Evolutionary conservation across 176 grass and related monocot genomes (phyloP).

Genomic region (Zea luxurians): DNA sequence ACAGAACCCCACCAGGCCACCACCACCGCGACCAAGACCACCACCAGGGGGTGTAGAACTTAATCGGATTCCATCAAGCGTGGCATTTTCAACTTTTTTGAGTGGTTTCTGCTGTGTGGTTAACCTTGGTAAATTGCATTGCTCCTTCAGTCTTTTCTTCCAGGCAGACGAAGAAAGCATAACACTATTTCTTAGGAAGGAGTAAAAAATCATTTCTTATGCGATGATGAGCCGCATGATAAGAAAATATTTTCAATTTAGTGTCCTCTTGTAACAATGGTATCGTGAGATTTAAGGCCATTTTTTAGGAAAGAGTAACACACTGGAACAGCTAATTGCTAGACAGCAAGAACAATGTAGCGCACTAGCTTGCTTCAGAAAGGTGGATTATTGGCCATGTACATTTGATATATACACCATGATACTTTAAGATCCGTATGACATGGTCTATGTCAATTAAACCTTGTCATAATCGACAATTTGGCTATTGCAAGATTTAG

Average conservation of each 20-base stretch:
- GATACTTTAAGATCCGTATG: not conserved
- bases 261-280: not conserved
- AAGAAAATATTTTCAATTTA: not conserved
- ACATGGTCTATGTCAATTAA: not conserved
- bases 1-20: not conserved
- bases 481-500: not conserved
- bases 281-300: not conserved
- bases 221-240: not conserved
- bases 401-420: not conserved
- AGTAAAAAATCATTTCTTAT: not conserved
- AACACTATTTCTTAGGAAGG: not conserved
- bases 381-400: not conserved
- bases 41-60: not conserved
- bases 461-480: not conserved
- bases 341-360: not conserved
- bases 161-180: not conserved
- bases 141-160: not conserved
- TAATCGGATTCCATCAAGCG: not conserved
- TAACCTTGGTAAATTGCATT: not conserved
- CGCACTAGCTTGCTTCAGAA: not conserved
- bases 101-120: not conserved
- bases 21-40: too few species aligned
- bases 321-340: not conserved
- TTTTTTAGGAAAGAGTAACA: constrained; percentile 5
- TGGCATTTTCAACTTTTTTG: not conserved